A percentile compares a stretch with the other conserved stretches of the same genome.
Evolutionary conservation across 1,139 yeast genomes (phyloP).

Genomic region (Geotrichum citri-aurantii): DNA sequence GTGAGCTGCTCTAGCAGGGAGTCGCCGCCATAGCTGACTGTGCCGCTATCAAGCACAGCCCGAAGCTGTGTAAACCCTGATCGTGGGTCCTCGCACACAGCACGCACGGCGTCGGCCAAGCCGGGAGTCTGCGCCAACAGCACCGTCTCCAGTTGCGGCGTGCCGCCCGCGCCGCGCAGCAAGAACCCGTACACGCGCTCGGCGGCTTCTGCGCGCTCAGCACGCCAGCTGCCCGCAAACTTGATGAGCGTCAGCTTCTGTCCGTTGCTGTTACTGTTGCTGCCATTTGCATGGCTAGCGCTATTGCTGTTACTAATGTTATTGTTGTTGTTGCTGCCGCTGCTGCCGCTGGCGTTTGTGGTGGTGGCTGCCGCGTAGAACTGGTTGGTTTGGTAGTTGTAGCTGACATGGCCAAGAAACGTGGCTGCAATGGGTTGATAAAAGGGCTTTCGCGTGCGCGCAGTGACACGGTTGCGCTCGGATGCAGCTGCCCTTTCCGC

Average conservation of each 20-base stretch:
- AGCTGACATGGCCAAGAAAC: not conserved
- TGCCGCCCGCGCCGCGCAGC: not conserved
- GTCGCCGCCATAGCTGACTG: not conserved
- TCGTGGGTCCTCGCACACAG: not conserved
- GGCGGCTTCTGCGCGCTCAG: not conserved
- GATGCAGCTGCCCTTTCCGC: not conserved
- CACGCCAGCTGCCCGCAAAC: not conserved
- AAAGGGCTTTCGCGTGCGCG: not conserved
- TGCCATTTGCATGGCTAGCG: not conserved
- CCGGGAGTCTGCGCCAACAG: not conserved
- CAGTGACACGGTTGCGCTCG: not conserved
- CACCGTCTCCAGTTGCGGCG: not conserved
- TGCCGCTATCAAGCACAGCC: not conserved
- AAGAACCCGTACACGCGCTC: not conserved
- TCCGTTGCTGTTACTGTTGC: not conserved
- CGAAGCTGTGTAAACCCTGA: not conserved
- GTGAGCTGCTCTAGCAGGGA: not conserved
- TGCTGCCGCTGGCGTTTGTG: not conserved
- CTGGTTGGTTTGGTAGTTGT: not conserved
- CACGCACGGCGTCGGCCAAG: not conserved
- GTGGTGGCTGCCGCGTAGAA: not conserved
- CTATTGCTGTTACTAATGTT: not conserved
- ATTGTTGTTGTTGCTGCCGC: not conserved
- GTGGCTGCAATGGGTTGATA: slow-evolving; percentile 5
- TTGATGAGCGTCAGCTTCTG: not conserved